phyloP scores from a whole-genome alignment of 768 basidiomycete genomes.

The Lentinula edodes region DNA sequence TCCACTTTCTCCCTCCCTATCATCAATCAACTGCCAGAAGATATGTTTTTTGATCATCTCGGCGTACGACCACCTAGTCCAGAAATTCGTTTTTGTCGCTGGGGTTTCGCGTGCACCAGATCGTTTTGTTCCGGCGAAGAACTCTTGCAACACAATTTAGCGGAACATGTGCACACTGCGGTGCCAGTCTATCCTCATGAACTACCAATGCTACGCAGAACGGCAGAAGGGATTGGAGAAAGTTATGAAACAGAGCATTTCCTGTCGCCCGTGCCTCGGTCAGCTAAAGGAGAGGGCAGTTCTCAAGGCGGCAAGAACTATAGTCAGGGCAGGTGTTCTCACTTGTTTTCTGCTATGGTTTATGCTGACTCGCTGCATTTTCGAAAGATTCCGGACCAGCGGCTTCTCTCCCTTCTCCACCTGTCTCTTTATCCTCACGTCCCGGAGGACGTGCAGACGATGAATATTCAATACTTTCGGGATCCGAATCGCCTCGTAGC shows the following conservation, averaged over 20 bases:
- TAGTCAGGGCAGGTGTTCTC: not conserved
- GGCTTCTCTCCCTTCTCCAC: slow-evolving; percentile 5
- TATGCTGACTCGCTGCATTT: not conserved
- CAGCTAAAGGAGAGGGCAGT: not conserved
- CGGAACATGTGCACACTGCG: slow-evolving; percentile 40
- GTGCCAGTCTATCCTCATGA: slow-evolving; percentile 40
- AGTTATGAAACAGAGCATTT: slow-evolving; percentile 20
- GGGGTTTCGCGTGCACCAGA: slow-evolving; percentile 45
- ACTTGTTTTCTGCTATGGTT: not conserved
- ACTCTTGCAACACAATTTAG: slow-evolving; percentile 40
- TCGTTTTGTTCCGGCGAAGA: slow-evolving; percentile 31
- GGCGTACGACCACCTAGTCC: not conserved
- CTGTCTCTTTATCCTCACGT: not conserved
- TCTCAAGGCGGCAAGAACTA: not conserved
- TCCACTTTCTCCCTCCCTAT: not conserved
- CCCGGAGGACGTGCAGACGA: not conserved
- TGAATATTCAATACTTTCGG: not conserved
- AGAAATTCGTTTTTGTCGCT: slow-evolving; percentile 33
- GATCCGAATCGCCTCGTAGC: not conserved
- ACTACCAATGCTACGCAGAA: slow-evolving; percentile 34
- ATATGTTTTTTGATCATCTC: not conserved
- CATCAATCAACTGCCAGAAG: not conserved
- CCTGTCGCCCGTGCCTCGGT: not conserved
- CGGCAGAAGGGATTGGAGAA: slow-evolving; percentile 40
- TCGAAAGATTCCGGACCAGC: not conserved